Base-by-base conservation (phyloP, 305 asterid genomes). In the Ajuga reptans region DNA sequence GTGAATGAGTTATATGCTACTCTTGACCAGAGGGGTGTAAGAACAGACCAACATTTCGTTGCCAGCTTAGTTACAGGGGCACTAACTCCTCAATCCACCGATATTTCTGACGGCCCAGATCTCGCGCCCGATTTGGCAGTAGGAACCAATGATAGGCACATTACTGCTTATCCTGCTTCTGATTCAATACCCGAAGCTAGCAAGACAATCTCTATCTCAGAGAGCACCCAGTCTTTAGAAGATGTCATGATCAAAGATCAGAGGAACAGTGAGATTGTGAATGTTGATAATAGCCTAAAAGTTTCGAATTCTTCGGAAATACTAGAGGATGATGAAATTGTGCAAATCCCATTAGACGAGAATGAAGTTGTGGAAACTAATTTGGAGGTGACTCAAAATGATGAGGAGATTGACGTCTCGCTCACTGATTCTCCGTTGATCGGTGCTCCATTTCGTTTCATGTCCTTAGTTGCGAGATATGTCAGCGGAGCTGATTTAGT, bases 401-500 rank as follows among this genome's bases (percentile, higher is more conserved):
- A 75, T 46, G 87, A 78, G 53, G 58, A 73, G 50, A 67, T 27
- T 21, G 89, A 74, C 45, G 84, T 85, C 31, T 77, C 88, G 2
- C 83, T 92, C 72, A 58, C 81, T 9, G 92, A 92, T 59, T 85
- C 96, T 71, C 96, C 96, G 0, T 63, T 92, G 80, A 84, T 89
- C 43, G 98, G 98, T 63, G 98, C 98, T 65, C 98, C 98, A 10
- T 92, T 92, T 78, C 96, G 98, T 34, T 77, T 92, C 12, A 82
- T 92, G 68, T 88, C 98, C 10, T 92, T 84, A 76, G 70, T 91
- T 62, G 92, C 98, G 61, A 85, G 95, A 71, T 92, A 88, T 70
- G 96, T 92, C 69, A 92, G 98, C 66, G 96, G 96, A 74, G 96
- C 96, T 54, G 96, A 92, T 80, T 83, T 92, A 80, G 95, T 89